Percentiles rank a stretch among this genome's conserved stretches.
Conservation (phyloP, 148 eudicot species). For the Vaccinium myrtillus region DNA sequence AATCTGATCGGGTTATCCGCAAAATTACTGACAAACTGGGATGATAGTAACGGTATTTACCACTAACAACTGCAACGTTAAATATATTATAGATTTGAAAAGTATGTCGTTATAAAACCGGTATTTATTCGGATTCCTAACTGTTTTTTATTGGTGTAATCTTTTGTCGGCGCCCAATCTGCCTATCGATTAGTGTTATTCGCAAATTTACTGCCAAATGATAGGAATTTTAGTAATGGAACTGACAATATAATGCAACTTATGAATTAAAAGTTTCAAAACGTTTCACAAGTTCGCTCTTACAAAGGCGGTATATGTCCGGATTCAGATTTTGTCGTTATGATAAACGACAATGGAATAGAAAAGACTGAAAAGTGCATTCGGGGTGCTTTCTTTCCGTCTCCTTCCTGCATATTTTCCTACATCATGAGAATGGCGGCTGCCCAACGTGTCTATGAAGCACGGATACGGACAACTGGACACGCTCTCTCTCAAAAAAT, state of each 20-base stretch:
- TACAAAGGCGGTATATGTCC: neutral
- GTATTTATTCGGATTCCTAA: neutral
- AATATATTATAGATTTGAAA: neutral
- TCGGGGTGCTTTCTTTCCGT: neutral
- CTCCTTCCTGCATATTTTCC: neutral
- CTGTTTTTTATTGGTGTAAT: neutral
- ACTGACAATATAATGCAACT: neutral
- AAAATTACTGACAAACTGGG: neutral
- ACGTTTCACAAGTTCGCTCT: conserved; percentile 10
- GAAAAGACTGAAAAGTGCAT: neutral
- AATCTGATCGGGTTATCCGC: neutral
- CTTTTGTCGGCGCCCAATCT: neutral
- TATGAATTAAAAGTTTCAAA: neutral
- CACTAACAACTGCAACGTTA: neutral
- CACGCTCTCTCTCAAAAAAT: neutral
- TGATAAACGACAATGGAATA: neutral
- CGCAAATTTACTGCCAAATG: neutral
- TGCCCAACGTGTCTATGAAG: neutral
- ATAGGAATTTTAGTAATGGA: neutral
- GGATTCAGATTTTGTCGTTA: neutral
- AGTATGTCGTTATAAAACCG: neutral
- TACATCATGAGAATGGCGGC: neutral
- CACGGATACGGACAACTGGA: neutral
- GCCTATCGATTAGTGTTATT: neutral
- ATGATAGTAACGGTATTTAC: neutral